Conservation (phyloP, 331 rosid genomes). For the Rhamnella rubrinervis region DNA sequence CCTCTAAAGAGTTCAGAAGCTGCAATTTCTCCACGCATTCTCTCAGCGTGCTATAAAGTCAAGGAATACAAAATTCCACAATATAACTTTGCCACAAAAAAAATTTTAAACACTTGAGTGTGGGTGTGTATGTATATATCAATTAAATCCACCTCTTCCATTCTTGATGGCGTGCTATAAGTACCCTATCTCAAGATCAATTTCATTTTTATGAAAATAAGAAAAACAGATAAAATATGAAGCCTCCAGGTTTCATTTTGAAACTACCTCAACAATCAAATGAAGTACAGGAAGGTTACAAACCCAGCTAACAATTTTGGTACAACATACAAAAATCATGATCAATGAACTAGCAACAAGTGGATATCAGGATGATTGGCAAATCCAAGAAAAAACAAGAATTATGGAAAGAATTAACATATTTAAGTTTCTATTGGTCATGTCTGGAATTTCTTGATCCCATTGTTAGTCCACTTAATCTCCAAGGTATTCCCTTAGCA, state of each 20-base stretch:
- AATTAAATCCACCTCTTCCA: neutral
- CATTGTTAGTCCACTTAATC: no score
- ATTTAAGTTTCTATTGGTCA: no score
- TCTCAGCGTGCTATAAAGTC: conserved; percentile 63
- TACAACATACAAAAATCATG: no score
- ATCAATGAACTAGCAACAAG: no score
- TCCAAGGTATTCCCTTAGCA: no score
- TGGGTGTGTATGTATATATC: neutral
- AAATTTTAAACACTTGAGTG: conserved; percentile 15
- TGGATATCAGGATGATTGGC: no score
- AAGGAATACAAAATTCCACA: conserved; percentile 54
- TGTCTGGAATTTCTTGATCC: no score
- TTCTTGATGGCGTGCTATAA: neutral
- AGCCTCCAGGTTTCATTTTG: neutral
- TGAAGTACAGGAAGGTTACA: neutral
- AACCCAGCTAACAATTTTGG: neutral
- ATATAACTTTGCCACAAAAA: conserved; percentile 10
- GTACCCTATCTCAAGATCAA: neutral
- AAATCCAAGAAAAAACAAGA: no score
- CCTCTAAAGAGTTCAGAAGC: conserved; percentile 68
- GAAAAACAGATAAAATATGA: neutral
- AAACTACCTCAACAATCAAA: neutral
- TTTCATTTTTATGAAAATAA: no score
- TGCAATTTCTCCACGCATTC: conserved; percentile 75
- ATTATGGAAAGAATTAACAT: no score